These are phyloP conservation scores for Candida sojae DNA, from an alignment of 1,139 yeast species.

Conservation along the genomic window DNA sequence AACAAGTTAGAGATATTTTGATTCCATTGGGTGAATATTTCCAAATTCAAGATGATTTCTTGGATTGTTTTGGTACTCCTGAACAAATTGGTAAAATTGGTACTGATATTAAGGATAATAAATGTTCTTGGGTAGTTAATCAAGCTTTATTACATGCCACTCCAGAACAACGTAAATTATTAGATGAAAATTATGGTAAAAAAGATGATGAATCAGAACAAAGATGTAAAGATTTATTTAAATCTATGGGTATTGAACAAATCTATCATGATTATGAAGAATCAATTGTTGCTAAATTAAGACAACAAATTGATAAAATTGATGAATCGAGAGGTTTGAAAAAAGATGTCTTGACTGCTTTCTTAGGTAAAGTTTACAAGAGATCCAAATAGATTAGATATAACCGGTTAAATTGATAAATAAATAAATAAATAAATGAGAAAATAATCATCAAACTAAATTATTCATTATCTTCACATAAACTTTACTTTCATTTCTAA, in stretches of 20 bases:
- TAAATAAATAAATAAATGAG: background rate
- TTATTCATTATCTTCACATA: no score
- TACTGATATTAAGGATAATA: constrained; percentile 97
- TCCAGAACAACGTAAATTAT: constrained; percentile 76
- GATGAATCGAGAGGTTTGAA: constrained; percentile 95
- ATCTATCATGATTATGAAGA: constrained; percentile 85
- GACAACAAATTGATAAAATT: constrained; percentile 59
- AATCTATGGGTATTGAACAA: constrained; percentile 69
- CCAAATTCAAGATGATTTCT: constrained; percentile 97
- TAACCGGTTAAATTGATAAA: background rate
- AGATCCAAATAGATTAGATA: constrained; percentile 64
- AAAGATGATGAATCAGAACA: constrained; percentile 73
- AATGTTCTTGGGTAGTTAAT: constrained; percentile 97
- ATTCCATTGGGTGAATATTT: constrained; percentile 97
- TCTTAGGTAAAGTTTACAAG: constrained; percentile 90
- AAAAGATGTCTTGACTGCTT: constrained; percentile 76
- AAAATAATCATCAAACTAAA: no score
- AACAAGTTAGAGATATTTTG: constrained; percentile 85
- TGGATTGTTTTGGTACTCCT: constrained; percentile 97
- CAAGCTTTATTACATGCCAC: constrained; percentile 81
- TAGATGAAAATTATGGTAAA: constrained; percentile 89
- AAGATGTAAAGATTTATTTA: constrained; percentile 71
- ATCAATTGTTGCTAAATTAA: constrained; percentile 63
- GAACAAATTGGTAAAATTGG: constrained; percentile 98
- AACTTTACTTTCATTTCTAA: no score